phyloP scores from a whole-genome alignment of 257 asterid species.

The Fraxinus pennsylvanica region DNA sequence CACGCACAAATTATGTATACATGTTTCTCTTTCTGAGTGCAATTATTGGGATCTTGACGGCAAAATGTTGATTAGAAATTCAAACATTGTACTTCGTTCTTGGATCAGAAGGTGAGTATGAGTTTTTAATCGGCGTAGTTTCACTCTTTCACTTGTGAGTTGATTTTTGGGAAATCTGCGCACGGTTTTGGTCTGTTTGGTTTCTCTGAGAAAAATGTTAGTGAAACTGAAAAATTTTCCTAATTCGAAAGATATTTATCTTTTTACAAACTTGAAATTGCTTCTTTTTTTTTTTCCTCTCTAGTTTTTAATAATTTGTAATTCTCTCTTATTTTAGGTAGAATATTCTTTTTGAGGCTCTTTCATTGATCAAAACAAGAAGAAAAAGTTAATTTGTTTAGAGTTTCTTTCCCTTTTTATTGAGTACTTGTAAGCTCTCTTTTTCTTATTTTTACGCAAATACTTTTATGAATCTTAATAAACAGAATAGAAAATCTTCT shows the following conservation, averaged over 20 bases:
- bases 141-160: slow-evolving; percentile 19
- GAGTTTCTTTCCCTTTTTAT: not conserved
- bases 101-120: slow-evolving; percentile 25
- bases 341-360: not conserved
- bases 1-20: not conserved
- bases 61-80: slow-evolving; percentile 21
- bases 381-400: not conserved
- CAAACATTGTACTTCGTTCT: slow-evolving; percentile 1
- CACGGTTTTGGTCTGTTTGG: not conserved
- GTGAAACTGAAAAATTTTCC: not conserved
- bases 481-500: not conserved
- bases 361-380: not conserved
- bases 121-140: slow-evolving; percentile 1
- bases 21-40: not conserved
- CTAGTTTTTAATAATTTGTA: not conserved
- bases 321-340: not conserved
- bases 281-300: not conserved
- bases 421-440: not conserved
- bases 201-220: not conserved
- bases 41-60: not conserved
- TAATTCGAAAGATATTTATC: not conserved
- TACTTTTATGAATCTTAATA: not conserved
- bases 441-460: not conserved
- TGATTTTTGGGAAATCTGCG: not conserved
- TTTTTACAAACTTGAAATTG: not conserved